Evolutionary conservation across 768 basidiomycete species (phyloP).

Genomic region (Lactarius deliciosus): DNA sequence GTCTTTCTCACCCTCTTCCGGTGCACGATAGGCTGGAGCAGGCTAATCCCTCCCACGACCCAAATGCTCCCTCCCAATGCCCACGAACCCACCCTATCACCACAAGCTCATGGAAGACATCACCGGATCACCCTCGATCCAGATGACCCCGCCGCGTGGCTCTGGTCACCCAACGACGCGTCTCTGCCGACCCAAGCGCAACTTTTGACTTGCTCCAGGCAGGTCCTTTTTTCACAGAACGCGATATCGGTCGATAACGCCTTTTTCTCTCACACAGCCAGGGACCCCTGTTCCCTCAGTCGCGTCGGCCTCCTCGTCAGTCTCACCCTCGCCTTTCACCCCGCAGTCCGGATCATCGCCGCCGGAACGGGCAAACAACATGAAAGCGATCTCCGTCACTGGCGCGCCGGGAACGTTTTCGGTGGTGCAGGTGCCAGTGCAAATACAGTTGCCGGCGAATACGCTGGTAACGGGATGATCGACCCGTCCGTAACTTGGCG

Average conservation of each 20-base stretch:
- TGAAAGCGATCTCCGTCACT: slow-evolving; percentile 1
- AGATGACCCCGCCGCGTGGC: slow-evolving; percentile 19
- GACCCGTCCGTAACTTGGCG: slow-evolving; percentile 25
- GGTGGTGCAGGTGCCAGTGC: background rate
- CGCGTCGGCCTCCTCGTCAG: too few relatives aligned
- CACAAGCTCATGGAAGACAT: slow-evolving; percentile 26
- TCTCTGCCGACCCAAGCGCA: background rate
- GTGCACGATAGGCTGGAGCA: too few relatives aligned
- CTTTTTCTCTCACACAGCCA: too few relatives aligned
- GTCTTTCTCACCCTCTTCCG: too few relatives aligned
- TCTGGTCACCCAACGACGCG: slow-evolving; percentile 1
- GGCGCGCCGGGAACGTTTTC: background rate
- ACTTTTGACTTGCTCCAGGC: too few relatives aligned
- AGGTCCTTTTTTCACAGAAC: too few relatives aligned
- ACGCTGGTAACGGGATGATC: slow-evolving; percentile 25
- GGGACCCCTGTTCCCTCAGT: too few relatives aligned
- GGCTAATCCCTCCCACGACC: too few relatives aligned
- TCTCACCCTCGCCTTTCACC: too few relatives aligned
- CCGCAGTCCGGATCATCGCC: background rate
- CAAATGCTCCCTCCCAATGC: background rate
- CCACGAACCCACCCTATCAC: slow-evolving; percentile 10
- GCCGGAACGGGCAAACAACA: too few relatives aligned
- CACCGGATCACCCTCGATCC: slow-evolving; percentile 22
- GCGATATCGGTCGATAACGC: too few relatives aligned
- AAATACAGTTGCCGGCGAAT: background rate